Percentiles rank a stretch among this genome's conserved stretches.
Evolutionary conservation across 2,329 filamentous ascomycete genomes (phyloP).

Genomic region (Phoma sp.): DNA sequence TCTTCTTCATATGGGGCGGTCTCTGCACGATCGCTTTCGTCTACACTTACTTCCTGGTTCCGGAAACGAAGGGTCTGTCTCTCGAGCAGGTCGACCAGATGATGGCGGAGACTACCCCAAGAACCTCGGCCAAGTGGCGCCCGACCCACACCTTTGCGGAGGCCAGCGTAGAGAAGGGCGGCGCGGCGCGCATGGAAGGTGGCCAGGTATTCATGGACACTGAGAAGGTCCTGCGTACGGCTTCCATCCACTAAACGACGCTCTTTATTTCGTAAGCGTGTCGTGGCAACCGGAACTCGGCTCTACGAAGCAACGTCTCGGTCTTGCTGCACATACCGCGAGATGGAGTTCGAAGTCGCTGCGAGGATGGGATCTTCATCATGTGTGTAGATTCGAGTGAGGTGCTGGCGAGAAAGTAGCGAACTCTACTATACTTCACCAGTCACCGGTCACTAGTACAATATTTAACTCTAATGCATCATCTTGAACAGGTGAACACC

Average conservation of each 20-base stretch:
- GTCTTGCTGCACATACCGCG: too few relatives aligned
- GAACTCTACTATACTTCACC: too few relatives aligned
- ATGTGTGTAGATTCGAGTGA: too few relatives aligned
- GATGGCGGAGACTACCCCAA: conserved; percentile 78
- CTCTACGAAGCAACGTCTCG: too few relatives aligned
- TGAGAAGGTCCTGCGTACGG: conserved; percentile 12
- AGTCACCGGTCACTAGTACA: too few relatives aligned
- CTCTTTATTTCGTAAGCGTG: too few relatives aligned
- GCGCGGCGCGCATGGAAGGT: conserved; percentile 6
- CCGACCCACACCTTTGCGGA: conserved; percentile 70
- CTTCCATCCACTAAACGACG: conserved; percentile 8
- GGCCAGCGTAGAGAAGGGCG: conserved; percentile 49
- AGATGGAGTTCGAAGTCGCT: too few relatives aligned
- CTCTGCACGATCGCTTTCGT: conserved; percentile 64
- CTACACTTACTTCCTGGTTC: conserved; percentile 67
- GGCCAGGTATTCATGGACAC: conserved; percentile 10
- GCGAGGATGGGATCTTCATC: too few relatives aligned
- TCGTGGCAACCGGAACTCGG: too few relatives aligned
- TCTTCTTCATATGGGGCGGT: conserved; percentile 59
- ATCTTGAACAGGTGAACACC: too few relatives aligned
- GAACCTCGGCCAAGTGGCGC: conserved; percentile 76
- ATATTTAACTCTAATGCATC: too few relatives aligned
- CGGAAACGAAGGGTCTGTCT: conserved; percentile 75
- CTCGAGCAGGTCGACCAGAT: conserved; percentile 71
- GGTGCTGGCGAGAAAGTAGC: too few relatives aligned